A percentile compares a stretch with the other conserved stretches of the same genome.
These are phyloP conservation scores for Aspergillus niger DNA, from an alignment of 2,329 filamentous ascomycete species.

Conservation along the genomic window DNA sequence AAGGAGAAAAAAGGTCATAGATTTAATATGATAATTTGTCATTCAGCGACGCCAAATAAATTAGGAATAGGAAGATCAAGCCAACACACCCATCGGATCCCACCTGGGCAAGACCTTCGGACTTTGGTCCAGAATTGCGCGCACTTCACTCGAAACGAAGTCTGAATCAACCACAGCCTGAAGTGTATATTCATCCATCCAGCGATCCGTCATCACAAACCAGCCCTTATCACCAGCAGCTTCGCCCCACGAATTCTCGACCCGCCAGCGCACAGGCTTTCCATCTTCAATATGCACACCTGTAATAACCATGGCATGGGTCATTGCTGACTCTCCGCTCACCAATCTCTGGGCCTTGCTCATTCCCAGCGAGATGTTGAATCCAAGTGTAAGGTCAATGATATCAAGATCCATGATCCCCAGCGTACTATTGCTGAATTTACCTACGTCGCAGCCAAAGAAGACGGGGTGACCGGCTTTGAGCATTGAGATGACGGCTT, in stretches of 20 bases:
- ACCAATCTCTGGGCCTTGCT: constrained; percentile 73
- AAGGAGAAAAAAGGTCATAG: too few relatives aligned
- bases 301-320: constrained; percentile 89
- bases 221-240: constrained; percentile 73
- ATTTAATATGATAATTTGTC: too few relatives aligned
- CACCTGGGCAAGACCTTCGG: constrained; percentile 72
- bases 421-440: constrained; percentile 67
- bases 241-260: constrained; percentile 84
- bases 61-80: constrained; percentile 42
- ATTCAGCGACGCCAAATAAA: too few relatives aligned
- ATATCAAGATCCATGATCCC: constrained; percentile 81
- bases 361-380: constrained; percentile 73
- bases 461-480: constrained; percentile 78
- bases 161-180: constrained; percentile 80
- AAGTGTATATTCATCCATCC: constrained; percentile 81
- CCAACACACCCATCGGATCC: constrained; percentile 78
- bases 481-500: constrained; percentile 74
- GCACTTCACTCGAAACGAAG: constrained; percentile 65
- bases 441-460: constrained; percentile 86
- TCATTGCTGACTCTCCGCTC: constrained; percentile 79
- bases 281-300: constrained; percentile 76
- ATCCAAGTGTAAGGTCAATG: constrained; percentile 79
- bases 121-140: constrained; percentile 69
- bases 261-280: constrained; percentile 73
- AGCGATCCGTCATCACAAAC: constrained; percentile 84